Percentiles rank a stretch among this genome's conserved stretches.
Conservation (phyloP, 768 basidiomycete genomes). For the Coprinellus aureogranulatus region DNA sequence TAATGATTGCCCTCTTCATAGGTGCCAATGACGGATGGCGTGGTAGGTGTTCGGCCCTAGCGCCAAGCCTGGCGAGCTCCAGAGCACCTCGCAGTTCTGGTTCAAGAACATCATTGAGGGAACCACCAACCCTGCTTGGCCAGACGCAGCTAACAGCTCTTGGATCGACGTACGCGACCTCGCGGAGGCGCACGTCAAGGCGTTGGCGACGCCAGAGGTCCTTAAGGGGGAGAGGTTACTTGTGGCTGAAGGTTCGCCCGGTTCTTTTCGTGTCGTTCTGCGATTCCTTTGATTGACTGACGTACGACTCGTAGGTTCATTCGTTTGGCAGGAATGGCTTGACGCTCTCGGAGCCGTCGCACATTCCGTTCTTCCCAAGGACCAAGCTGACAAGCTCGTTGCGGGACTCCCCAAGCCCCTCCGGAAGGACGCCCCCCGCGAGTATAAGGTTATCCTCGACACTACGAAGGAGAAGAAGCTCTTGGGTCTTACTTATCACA, state of each 20-base stretch:
- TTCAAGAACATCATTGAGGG: too few relatives aligned
- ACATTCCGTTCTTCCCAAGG: too few relatives aligned
- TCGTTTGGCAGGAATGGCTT: conserved; percentile 34
- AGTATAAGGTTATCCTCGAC: too few relatives aligned
- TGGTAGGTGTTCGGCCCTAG: conserved; percentile 29
- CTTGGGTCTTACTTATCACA: too few relatives aligned
- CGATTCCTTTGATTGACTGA: too few relatives aligned
- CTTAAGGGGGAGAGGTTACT: conserved; percentile 55
- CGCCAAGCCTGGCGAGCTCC: conserved; percentile 33
- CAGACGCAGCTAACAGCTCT: conserved; percentile 15
- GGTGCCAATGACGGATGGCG: background rate
- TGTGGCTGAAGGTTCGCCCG: conserved; percentile 36
- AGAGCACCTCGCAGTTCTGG: conserved; percentile 47
- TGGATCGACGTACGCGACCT: conserved; percentile 59
- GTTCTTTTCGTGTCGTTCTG: background rate
- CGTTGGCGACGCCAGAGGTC: conserved; percentile 49
- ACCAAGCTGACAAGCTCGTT: too few relatives aligned
- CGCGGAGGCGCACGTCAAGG: conserved; percentile 52
- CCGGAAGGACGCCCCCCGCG: too few relatives aligned
- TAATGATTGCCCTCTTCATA: background rate
- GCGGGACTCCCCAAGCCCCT: too few relatives aligned
- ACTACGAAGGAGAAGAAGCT: too few relatives aligned
- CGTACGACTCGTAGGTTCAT: conserved; percentile 20
- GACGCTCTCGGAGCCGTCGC: too few relatives aligned
- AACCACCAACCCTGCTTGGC: conserved; percentile 26